Conservation (phyloP, 768 basidiomycete genomes). For the Suillus brevipes region DNA sequence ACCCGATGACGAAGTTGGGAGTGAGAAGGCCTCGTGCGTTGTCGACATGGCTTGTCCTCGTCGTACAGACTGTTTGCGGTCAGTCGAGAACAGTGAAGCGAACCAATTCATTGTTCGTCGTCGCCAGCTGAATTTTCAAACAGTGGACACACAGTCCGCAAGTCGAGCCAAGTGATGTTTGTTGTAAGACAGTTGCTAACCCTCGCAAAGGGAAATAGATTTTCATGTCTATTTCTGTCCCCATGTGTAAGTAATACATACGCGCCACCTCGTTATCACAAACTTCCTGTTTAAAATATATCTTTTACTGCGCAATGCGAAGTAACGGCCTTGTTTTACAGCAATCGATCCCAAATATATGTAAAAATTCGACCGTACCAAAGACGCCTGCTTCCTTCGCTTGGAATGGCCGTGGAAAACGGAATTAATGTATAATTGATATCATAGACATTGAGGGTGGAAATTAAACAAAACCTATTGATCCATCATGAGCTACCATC, state of each 20-base stretch:
- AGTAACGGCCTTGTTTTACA: neutral
- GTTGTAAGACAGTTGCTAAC: slow-evolving; percentile 4
- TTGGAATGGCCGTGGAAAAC: neutral
- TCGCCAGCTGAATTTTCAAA: slow-evolving; percentile 2
- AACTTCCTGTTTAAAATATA: neutral
- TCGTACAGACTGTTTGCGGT: slow-evolving; percentile 47
- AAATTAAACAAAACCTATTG: neutral
- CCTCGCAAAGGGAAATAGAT: slow-evolving; percentile 7
- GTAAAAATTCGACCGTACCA: neutral
- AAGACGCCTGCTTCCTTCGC: neutral
- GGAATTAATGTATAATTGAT: neutral
- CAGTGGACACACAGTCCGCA: slow-evolving; percentile 6
- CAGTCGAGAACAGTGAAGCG: slow-evolving; percentile 59
- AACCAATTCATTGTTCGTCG: slow-evolving; percentile 68
- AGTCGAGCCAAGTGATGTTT: neutral
- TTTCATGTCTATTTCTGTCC: slow-evolving; percentile 11
- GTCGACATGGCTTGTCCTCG: slow-evolving; percentile 70
- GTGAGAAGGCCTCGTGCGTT: slow-evolving; percentile 86
- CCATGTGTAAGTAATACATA: neutral
- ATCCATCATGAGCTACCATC: neutral
- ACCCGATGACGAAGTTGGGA: slow-evolving; percentile 72
- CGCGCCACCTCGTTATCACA: slow-evolving; percentile 7
- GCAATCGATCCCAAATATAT: neutral
- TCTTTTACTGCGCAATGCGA: neutral
- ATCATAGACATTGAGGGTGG: neutral